Conservation (phyloP, 176 grass and related monocot species). For the Triticum aestivum region DNA sequence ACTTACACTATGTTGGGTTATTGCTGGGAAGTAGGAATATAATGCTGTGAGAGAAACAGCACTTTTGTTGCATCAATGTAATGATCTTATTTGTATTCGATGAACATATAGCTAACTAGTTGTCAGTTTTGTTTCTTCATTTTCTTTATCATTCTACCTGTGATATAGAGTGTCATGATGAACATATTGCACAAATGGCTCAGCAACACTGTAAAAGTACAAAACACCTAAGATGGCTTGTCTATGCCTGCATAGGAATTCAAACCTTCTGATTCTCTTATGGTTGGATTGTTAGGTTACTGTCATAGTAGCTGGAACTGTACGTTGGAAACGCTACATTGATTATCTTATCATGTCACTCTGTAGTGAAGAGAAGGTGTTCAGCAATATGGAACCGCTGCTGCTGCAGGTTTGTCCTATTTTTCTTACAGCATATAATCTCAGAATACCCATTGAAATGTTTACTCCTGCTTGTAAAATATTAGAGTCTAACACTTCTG, state of each 20-base stretch:
- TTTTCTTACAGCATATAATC: constrained; percentile 16
- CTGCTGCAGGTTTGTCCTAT: constrained; percentile 67
- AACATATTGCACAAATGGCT: not conserved
- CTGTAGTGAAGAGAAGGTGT: constrained; percentile 72
- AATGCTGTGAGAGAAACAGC: constrained; percentile 3
- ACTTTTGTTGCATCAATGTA: not conserved
- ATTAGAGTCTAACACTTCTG: constrained; percentile 23
- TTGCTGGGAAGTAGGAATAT: not conserved
- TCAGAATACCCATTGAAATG: not conserved
- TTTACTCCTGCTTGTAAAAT: constrained; percentile 11
- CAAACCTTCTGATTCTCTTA: constrained; percentile 22
- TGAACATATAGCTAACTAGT: constrained; percentile 21
- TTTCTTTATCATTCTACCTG: not conserved
- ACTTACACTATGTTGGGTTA: not conserved
- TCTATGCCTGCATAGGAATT: not conserved
- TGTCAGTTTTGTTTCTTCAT: not conserved
- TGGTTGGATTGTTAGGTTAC: constrained; percentile 61
- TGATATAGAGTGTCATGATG: constrained; percentile 16
- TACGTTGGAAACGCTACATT: constrained; percentile 87
- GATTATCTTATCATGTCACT: constrained; percentile 93
- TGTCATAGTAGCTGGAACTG: constrained; percentile 78
- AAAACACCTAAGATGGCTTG: constrained; percentile 2
- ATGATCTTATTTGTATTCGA: constrained; percentile 14
- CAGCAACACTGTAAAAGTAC: not conserved
- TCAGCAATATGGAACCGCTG: constrained; percentile 87